Percentiles rank a stretch among this genome's conserved stretches.
These are phyloP conservation scores for Fusarium nygamai DNA, from an alignment of 2,329 filamentous ascomycete species.

Conservation along the genomic window DNA sequence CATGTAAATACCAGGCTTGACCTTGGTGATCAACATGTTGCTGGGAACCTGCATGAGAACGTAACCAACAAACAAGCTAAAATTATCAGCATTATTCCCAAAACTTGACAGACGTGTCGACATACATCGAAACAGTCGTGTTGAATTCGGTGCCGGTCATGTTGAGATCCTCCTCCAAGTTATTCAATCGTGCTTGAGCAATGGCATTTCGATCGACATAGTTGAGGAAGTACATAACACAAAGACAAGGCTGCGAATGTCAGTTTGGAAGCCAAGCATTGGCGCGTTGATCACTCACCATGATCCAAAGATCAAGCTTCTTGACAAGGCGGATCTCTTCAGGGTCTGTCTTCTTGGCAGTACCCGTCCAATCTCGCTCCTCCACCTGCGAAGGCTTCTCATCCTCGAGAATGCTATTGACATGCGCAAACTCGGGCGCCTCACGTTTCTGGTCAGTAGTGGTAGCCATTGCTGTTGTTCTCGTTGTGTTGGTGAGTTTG, in stretches of 20 bases:
- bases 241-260: constrained; percentile 42
- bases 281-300: constrained; percentile 44
- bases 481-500: not conserved
- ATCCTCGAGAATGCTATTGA: constrained; percentile 38
- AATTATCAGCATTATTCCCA: not conserved
- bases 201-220: constrained; percentile 58
- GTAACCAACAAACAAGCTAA: constrained; percentile 54
- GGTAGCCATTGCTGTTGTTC: constrained; percentile 11
- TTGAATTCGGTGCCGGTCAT: constrained; percentile 68
- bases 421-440: constrained; percentile 30
- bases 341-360: constrained; percentile 51
- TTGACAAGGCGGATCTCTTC: constrained; percentile 52
- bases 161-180: constrained; percentile 58
- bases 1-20: constrained; percentile 55
- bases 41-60: constrained; percentile 54
- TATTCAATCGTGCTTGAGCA: constrained; percentile 57
- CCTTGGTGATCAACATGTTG: constrained; percentile 56
- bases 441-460: constrained; percentile 18
- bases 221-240: constrained; percentile 57
- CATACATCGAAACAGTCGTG: constrained; percentile 52
- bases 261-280: not conserved
- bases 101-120: accelerated
- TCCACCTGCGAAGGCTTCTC: constrained; percentile 34
- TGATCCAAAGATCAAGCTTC: constrained; percentile 55
- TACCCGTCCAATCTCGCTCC: constrained; percentile 51